A percentile compares a stretch with the other conserved stretches of the same genome.
Evolutionary conservation across 768 basidiomycete genomes (phyloP).

Genomic region (Cyathus striatus): DNA sequence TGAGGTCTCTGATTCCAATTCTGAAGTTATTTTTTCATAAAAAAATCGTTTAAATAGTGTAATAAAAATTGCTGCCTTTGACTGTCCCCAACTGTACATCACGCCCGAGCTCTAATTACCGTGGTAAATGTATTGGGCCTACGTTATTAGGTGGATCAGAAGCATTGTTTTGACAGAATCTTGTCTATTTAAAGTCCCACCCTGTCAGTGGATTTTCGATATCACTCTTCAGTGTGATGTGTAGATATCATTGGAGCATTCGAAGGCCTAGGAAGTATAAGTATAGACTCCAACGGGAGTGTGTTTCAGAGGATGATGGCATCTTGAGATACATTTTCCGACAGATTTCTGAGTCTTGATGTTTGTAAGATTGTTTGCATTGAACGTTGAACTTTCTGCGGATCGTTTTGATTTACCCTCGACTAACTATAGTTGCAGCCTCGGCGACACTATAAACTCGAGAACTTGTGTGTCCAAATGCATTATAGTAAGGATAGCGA

Average conservation of each 20-base stretch:
- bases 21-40: too few relatives aligned
- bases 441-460: too few relatives aligned
- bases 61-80: too few relatives aligned
- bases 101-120: too few relatives aligned
- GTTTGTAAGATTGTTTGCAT: not conserved
- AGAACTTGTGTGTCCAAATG: too few relatives aligned
- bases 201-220: conserved; percentile 40
- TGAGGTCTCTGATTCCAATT: too few relatives aligned
- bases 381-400: not conserved
- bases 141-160: not conserved
- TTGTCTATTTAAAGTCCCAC: conserved; percentile 37
- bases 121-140: too few relatives aligned
- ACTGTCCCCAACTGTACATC: too few relatives aligned
- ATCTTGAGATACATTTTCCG: conserved; percentile 49
- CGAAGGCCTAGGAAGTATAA: conserved; percentile 44
- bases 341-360: conserved; percentile 20
- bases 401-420: not conserved
- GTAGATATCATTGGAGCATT: conserved; percentile 51
- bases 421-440: too few relatives aligned
- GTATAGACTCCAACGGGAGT: conserved; percentile 43
- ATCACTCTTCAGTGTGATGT: conserved; percentile 42
- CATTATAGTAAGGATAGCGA: too few relatives aligned
- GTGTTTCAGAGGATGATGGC: conserved; percentile 50
- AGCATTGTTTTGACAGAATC: not conserved
- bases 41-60: too few relatives aligned